These are phyloP conservation scores for Malus sylvestris DNA, from an alignment of 306 rosid genomes.

Conservation along the genomic window DNA sequence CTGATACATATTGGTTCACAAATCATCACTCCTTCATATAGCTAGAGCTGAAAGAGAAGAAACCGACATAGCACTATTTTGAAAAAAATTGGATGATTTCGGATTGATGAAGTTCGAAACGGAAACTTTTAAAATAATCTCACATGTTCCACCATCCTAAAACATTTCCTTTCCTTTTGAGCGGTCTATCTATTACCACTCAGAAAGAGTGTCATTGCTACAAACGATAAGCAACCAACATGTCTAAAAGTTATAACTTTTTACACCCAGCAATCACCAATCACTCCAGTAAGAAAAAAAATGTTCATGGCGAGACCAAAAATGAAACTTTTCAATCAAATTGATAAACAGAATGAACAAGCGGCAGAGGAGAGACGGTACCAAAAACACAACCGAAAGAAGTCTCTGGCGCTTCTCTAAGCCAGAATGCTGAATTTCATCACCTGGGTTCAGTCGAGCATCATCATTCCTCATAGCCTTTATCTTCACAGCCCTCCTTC, in stretches of 20 bases:
- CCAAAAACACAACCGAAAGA: constrained; percentile 76
- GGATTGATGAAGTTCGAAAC: too few species aligned
- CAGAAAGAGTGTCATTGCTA: background rate
- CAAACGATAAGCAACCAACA: background rate
- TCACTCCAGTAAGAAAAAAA: background rate
- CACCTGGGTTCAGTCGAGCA: constrained; percentile 16
- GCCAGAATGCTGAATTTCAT: constrained; percentile 31
- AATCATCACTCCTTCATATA: background rate
- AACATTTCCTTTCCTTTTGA: too few species aligned
- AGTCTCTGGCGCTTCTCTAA: constrained; percentile 62
- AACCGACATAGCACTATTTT: background rate
- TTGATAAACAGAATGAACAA: background rate
- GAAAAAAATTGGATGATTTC: background rate
- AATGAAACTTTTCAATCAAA: background rate
- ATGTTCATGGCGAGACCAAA: background rate
- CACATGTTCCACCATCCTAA: too few species aligned
- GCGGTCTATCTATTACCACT: background rate
- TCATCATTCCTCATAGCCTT: constrained; percentile 28
- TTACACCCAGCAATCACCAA: background rate
- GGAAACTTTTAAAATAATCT: too few species aligned
- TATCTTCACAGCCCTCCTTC: constrained; percentile 67
- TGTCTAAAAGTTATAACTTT: background rate
- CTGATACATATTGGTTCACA: constrained; percentile 24
- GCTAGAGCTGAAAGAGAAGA: background rate
- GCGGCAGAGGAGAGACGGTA: constrained; percentile 15